phyloP scores from a whole-genome alignment of 345 rosid species.

The Heritiera littoralis region DNA sequence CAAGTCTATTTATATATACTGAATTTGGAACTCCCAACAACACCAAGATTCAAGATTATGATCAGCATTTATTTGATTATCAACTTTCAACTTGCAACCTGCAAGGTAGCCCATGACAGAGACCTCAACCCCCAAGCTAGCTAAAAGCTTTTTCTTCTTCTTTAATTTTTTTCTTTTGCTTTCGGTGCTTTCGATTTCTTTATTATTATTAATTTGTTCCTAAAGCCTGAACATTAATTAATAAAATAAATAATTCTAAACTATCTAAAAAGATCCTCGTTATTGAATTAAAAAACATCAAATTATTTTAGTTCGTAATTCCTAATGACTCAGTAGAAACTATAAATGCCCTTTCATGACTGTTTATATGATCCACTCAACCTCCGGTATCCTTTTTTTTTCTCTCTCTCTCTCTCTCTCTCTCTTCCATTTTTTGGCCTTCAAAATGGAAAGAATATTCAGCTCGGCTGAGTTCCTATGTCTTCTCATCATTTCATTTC shows the following conservation, averaged over 20 bases:
- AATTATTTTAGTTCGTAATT: background rate
- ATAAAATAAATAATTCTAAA: background rate
- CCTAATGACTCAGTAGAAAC: background rate
- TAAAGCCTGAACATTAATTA: background rate
- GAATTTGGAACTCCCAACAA: background rate
- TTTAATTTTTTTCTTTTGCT: background rate
- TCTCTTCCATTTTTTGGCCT: background rate
- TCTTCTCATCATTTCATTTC: constrained; percentile 11
- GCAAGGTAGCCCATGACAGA: background rate
- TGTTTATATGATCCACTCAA: background rate
- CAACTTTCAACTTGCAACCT: background rate
- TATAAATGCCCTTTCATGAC: constrained; percentile 7
- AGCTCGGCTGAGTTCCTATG: constrained; percentile 20
- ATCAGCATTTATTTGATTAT: background rate
- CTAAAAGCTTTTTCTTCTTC: background rate
- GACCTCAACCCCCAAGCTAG: too few species aligned
- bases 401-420: background rate
- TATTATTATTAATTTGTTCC: background rate
- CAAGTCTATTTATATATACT: too few species aligned
- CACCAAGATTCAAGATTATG: background rate
- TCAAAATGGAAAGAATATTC: constrained; percentile 15
- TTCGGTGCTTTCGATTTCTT: constrained; percentile 2
- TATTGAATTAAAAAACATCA: background rate
- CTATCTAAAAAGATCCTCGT: too few species aligned
- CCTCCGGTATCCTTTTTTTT: background rate